Percentiles rank a stretch among this genome's conserved stretches.
phyloP scores from a whole-genome alignment of 306 rosid genomes.

The Cucumis hystrix region DNA sequence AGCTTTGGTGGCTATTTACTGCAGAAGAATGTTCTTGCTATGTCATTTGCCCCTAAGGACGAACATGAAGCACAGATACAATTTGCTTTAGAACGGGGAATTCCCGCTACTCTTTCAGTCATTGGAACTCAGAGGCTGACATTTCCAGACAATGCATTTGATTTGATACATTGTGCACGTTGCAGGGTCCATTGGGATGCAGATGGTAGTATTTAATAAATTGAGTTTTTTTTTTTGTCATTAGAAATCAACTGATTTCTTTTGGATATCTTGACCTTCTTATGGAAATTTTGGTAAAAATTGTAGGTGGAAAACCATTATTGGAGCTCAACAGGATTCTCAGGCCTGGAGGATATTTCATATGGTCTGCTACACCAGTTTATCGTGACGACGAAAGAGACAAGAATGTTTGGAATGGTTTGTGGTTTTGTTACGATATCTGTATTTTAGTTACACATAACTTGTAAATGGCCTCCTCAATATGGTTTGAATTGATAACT shows the following conservation, averaged over 20 bases:
- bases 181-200: slow-evolving; percentile 99
- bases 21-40: slow-evolving; percentile 65
- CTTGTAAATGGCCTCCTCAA: not conserved
- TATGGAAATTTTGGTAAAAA: slow-evolving; percentile 11
- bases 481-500: not conserved
- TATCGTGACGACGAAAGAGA: slow-evolving; percentile 62
- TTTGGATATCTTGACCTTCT: not conserved
- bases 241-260: not conserved
- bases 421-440: slow-evolving; percentile 26
- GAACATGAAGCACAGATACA: slow-evolving; percentile 99
- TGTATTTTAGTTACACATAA: not conserved
- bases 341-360: slow-evolving; percentile 86
- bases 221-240: not conserved
- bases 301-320: slow-evolving; percentile 77
- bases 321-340: slow-evolving; percentile 83
- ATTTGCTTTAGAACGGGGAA: slow-evolving; percentile 95
- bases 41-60: slow-evolving; percentile 98
- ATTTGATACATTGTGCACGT: slow-evolving; percentile 90
- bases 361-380: slow-evolving; percentile 97
- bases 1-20: slow-evolving; percentile 88
- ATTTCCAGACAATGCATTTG: slow-evolving; percentile 63
- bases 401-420: slow-evolving; percentile 67
- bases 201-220: slow-evolving; percentile 37
- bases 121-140: slow-evolving; percentile 83
- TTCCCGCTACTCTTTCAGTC: slow-evolving; percentile 88